Evolutionary conservation across 2,329 filamentous ascomycete genomes (phyloP).

Genomic region (Pseudogymnoascus sp.): DNA sequence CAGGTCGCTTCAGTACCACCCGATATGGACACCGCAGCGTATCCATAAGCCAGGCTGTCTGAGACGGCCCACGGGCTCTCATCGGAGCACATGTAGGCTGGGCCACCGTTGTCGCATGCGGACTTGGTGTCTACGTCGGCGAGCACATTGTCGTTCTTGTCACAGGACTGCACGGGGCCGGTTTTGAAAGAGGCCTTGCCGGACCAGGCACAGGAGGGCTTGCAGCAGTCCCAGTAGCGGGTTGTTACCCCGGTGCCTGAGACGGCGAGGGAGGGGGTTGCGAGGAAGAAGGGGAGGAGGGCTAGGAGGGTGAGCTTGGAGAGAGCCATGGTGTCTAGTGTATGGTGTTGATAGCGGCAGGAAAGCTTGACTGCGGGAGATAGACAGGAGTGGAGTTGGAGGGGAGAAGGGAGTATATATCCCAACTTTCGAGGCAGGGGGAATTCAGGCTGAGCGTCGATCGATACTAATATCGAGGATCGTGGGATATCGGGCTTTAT

Average conservation of each 20-base stretch:
- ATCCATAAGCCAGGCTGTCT: conserved; percentile 52
- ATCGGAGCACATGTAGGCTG: conserved; percentile 52
- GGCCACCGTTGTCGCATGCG: conserved; percentile 48
- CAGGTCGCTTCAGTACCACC: conserved; percentile 49
- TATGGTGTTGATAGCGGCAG: neutral
- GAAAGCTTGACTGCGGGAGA: neutral
- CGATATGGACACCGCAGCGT: conserved; percentile 49
- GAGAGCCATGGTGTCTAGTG: conserved; percentile 17
- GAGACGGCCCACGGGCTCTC: conserved; percentile 55
- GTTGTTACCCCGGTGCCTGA: conserved; percentile 26
- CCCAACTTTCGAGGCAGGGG: neutral
- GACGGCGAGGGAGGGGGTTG: conserved; percentile 13
- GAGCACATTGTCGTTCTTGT: conserved; percentile 45
- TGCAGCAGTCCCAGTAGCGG: conserved; percentile 60
- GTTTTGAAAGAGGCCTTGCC: conserved; percentile 44
- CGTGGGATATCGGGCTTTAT: neutral
- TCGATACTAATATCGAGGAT: neutral
- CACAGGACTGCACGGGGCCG: conserved; percentile 45
- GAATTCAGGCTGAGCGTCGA: neutral
- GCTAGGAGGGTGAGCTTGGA: conserved; percentile 17
- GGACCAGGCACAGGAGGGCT: conserved; percentile 56
- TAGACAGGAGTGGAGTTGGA: neutral
- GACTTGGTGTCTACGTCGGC: conserved; percentile 39
- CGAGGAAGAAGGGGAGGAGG: conserved; percentile 20
- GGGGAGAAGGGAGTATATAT: neutral